Evolutionary conservation across 768 basidiomycete genomes (phyloP).

Genomic region (Tricholoma sp.): DNA sequence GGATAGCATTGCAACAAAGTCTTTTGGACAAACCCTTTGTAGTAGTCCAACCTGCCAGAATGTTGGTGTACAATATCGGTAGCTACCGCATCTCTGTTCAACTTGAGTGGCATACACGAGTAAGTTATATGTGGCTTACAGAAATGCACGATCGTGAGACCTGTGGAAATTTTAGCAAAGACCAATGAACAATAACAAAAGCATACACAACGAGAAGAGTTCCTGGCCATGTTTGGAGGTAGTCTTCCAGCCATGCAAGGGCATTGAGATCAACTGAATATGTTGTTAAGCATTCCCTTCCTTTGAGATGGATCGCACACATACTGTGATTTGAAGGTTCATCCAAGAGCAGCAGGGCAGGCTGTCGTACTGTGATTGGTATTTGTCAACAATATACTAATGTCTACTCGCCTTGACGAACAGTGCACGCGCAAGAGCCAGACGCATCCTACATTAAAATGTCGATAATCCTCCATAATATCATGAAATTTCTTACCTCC

Average conservation of each 20-base stretch:
- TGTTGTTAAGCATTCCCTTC: not conserved
- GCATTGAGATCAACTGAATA: conserved; percentile 83
- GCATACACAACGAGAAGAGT: conserved; percentile 89
- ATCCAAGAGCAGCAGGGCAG: conserved; percentile 74
- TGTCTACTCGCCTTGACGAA: conserved; percentile 75
- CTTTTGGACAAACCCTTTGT: conserved; percentile 67
- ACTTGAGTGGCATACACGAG: not conserved
- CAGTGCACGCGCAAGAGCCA: conserved; percentile 90
- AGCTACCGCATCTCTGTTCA: conserved; percentile 79
- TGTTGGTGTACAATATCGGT: conserved; percentile 99
- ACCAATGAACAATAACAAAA: not conserved
- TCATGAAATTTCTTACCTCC: conserved; percentile 51
- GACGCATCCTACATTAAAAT: conserved; percentile 67
- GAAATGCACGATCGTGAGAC: conserved; percentile 96
- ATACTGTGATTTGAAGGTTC: conserved; percentile 96
- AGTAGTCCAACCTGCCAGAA: conserved; percentile 89
- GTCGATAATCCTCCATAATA: not conserved
- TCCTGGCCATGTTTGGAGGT: conserved; percentile 91
- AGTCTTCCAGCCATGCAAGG: conserved; percentile 96
- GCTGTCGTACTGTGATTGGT: conserved; percentile 29
- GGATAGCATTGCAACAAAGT: not conserved
- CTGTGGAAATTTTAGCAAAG: conserved; percentile 30
- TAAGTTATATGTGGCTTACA: conserved; percentile 41
- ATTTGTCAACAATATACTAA: not conserved
- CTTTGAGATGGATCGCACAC: conserved; percentile 16